Base-by-base conservation (phyloP, 805 yeast genomes). In the Candida ulmi region DNA sequence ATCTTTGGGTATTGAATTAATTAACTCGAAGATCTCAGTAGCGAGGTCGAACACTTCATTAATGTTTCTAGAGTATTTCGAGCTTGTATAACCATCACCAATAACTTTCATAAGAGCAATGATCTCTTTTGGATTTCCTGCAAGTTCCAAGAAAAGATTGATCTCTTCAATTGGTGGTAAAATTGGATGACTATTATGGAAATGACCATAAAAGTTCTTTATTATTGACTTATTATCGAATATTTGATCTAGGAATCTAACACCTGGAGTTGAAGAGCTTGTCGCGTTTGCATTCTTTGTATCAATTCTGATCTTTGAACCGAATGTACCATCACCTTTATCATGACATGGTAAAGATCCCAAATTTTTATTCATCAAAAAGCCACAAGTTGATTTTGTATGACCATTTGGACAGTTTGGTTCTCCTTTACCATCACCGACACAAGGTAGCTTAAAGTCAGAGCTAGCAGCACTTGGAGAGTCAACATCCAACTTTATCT, bases 161-260 rank as follows among this genome's bases (percentile, higher is more conserved):
- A 72, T 58, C 23, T 69, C 62, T 8, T 48, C 47, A 27, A 54
- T 39, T 3, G 66, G 63, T 0, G 80, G 78, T 40, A 74, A 52
- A 24, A 74, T 58, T 1, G 80, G 80, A 47, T 74, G 79, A 3
- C 67, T 48, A 18, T 45, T 43, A 43, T 74, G 72, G 44, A 71
- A 68, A 23, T 46, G 46, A 3, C 50, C 40, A 43, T 69, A 72
- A 43, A 65, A 72, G 35, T 45, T 48, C 33, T 43, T 39, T 1
- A 53, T 42, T 11, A 52, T 38, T 3, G 52, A 43, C 17, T 54
- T 46, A 8, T 58, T 42, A 11, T 63, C 50, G 4, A 49, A 44
- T 7, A 17, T 9, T 24, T 49, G 44, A 5, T 39, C 40, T 8
- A 41, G 26, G 23, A 36, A 36, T 30, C 35, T 21, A 9, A 7